Base-by-base conservation (phyloP, 495 filamentous ascomycete species). In the Xylaria castorea region DNA sequence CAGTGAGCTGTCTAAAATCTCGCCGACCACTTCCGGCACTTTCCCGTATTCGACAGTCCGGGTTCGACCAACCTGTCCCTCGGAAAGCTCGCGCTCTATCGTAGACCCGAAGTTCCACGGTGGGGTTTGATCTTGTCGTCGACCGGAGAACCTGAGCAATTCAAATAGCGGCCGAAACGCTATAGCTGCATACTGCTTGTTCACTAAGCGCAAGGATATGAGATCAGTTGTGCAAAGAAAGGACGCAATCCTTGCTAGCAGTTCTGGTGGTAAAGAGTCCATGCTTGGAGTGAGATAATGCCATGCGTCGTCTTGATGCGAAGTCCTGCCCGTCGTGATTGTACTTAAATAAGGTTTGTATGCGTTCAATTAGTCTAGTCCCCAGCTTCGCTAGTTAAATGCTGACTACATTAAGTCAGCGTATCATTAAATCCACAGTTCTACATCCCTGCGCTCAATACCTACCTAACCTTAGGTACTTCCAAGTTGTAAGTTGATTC, bases 41-140 rank as follows among this genome's bases (percentile, higher is more conserved):
- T 44, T 57, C 14, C 9, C 51, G 42, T 60, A 69, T n/a, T 69
- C 66, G 55, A 69, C 66, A n/a, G 51, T 60, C 51, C 51, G 57
- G 51, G 51, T 58, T 32, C 55, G 50, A 0, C 50, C 51, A 36
- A 60, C 25, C 18, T 22, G 50, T 20, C 55, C 66, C 18, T 55
- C 22, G 48, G n/a, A 9, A 7, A 55, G 51, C 11, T 34, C 36
- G 32, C 32, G 48, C 34, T 68, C 66, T 20, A 25, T 16, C 6
- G 27, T 25, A 25, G 64, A 6, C 8, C 46, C 46, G 16, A 66
- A 66, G 64, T 50, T 53, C 64, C 44, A 66, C 3, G 64, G 64
- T 25, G 64, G 46, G 46, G 1, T 34, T 25, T 50, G 38, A 14
- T 60, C 66, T 32, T 69, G 66, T 46, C 51, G 34, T 25, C 36